Evolutionary conservation across 805 yeast species (phyloP).

Genomic region (Pichia insulana): DNA sequence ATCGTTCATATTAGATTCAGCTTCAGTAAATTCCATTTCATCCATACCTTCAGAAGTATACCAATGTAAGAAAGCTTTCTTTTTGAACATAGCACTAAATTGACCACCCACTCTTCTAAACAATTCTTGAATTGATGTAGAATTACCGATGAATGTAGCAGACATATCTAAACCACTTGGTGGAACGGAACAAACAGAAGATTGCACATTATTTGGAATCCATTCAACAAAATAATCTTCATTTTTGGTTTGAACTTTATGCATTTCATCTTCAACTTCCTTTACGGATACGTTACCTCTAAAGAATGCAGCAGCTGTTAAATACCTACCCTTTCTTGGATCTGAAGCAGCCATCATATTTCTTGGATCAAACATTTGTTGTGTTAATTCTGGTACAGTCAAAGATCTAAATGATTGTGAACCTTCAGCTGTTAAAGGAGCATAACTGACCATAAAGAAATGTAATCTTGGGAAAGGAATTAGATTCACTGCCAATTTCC

Average conservation of each 20-base stretch:
- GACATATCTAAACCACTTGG: slow-evolving; percentile 81
- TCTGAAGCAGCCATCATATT: slow-evolving; percentile 96
- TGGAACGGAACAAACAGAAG: slow-evolving; percentile 87
- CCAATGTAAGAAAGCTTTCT: slow-evolving; percentile 95
- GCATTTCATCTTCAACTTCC: slow-evolving; percentile 93
- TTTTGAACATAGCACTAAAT: slow-evolving; percentile 85
- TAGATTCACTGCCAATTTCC: slow-evolving; percentile 88
- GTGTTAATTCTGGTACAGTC: slow-evolving; percentile 85
- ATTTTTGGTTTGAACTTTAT: slow-evolving; percentile 72
- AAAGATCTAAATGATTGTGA: slow-evolving; percentile 76
- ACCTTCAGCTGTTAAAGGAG: slow-evolving; percentile 78
- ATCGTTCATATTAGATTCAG: slow-evolving; percentile 85
- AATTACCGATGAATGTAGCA: slow-evolving; percentile 89
- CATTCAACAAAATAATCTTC: slow-evolving; percentile 84
- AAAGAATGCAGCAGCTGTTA: slow-evolving; percentile 90
- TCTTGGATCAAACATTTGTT: slow-evolving; percentile 85
- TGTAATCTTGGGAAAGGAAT: slow-evolving; percentile 94
- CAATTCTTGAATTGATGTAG: slow-evolving; percentile 86
- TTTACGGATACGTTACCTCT: slow-evolving; percentile 88
- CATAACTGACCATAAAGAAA: slow-evolving; percentile 92
- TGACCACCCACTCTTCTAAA: slow-evolving; percentile 86
- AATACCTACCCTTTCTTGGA: slow-evolving; percentile 83
- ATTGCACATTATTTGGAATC: slow-evolving; percentile 94
- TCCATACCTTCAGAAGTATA: slow-evolving; percentile 95
- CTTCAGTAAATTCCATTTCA: slow-evolving; percentile 88